Percentiles rank a stretch among this genome's conserved stretches.
Evolutionary conservation across 306 rosid species (phyloP).

Genomic region (Glycine soja): DNA sequence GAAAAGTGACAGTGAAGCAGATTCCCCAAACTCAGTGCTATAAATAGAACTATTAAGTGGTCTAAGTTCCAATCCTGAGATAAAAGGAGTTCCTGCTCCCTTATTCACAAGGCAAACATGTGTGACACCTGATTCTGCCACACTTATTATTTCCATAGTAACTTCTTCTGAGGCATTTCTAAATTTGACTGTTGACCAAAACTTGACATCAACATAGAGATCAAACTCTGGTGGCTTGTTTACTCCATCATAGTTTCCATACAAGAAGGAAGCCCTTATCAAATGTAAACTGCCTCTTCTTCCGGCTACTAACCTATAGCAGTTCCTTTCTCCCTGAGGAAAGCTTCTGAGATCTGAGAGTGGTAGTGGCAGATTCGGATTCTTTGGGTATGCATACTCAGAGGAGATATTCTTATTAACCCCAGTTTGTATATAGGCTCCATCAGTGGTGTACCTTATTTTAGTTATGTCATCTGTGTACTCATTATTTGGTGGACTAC

Average conservation of each 20-base stretch:
- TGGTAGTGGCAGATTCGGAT: slow-evolving; percentile 56
- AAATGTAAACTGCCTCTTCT: slow-evolving; percentile 49
- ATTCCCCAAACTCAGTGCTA: slow-evolving; percentile 54
- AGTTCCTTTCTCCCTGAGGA: slow-evolving; percentile 64
- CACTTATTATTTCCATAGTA: slow-evolving; percentile 55
- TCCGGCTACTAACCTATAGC: slow-evolving; percentile 55
- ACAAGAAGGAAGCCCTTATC: slow-evolving; percentile 68
- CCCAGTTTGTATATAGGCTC: slow-evolving; percentile 55
- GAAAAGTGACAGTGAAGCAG: slow-evolving; percentile 62
- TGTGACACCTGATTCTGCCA: slow-evolving; percentile 45
- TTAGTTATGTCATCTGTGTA: slow-evolving; percentile 54
- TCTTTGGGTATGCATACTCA: slow-evolving; percentile 54
- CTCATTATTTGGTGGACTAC: slow-evolving; percentile 32
- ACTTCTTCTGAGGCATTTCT: slow-evolving; percentile 58
- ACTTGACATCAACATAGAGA: slow-evolving; percentile 60
- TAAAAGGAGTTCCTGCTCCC: slow-evolving; percentile 74
- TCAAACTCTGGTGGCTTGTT: slow-evolving; percentile 65
- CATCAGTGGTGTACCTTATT: slow-evolving; percentile 59
- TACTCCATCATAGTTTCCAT: slow-evolving; percentile 73
- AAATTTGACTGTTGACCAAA: slow-evolving; percentile 63
- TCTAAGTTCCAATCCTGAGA: slow-evolving; percentile 74
- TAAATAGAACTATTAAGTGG: slow-evolving; percentile 62
- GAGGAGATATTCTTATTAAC: slow-evolving; percentile 61
- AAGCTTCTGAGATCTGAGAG: slow-evolving; percentile 70
- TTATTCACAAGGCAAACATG: slow-evolving; percentile 67